Base-by-base conservation (phyloP, 495 filamentous ascomycete species). In the Talaromyces ruber region DNA sequence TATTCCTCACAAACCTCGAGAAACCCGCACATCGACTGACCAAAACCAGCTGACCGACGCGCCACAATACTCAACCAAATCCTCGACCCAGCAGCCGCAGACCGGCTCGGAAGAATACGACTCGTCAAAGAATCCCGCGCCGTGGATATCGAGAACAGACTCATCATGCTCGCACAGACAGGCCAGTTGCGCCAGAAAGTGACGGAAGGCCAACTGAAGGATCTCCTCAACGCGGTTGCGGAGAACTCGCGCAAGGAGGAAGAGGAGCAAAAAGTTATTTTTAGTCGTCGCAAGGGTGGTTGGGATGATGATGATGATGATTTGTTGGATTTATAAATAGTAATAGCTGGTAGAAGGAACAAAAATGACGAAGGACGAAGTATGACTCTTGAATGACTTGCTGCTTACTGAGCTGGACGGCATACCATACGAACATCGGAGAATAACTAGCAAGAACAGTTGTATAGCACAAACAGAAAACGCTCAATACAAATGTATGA, bases 91-190 rank as follows among this genome's bases (percentile, higher is more conserved):
- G 92, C 91, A 69, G 95, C 94, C 22, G 89, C 91, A 59, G 94
- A 98, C 76, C 89, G 94, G 16, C 81, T 98, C 9, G 91, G 91
- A 53, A 89, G 95, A 62, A 98, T 98, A 75, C 89, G 93, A 14
- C 85, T 98, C 61, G 94, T 98, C 61, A 98, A 97, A 74, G 93
- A 92, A 71, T 87, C 87, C 59, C 90, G 95, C 67, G 94, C 94
- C 34, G 81, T 81, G 51, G 92, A 97, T 68, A 84, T 98, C 60
- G 94, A 98, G 79, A 93, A 93, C 81, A 76, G 93, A 47, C 83
- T 98, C 34, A 90, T 98, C 73, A 91, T 88, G 87, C 82, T 98
- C 58, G 93, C 93, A 29, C 89, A 91, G 63, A 81, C 84, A 12
- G 92, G 92, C 25, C 93, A 97, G 78, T 77, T 98, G 37, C 86